Conservation (phyloP, 805 yeast genomes). For the Suhomyces tanzawaensis region DNA sequence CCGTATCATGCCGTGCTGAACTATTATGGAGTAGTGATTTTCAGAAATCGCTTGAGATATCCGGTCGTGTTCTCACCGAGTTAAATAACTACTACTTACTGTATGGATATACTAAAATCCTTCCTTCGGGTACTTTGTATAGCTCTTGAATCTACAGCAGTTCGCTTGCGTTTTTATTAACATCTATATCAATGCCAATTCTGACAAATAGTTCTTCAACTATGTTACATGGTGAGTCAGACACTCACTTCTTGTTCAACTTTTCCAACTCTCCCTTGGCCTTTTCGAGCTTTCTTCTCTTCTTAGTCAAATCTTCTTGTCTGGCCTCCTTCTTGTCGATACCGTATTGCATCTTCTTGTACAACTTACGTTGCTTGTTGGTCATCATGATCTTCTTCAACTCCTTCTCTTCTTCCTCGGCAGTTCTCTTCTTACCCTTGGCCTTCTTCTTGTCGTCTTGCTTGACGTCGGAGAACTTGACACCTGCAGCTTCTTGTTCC, state of each 20-base stretch:
- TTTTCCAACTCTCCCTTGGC: slow-evolving; percentile 44
- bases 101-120: no score
- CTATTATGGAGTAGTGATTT: no score
- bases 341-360: slow-evolving; percentile 93
- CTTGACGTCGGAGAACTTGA: slow-evolving; percentile 62
- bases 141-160: background rate
- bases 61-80: no score
- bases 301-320: slow-evolving; percentile 62
- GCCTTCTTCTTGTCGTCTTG: slow-evolving; percentile 28
- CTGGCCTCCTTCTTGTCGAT: slow-evolving; percentile 78
- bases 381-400: slow-evolving; percentile 97
- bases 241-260: slow-evolving; percentile 15
- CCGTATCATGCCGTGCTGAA: no score
- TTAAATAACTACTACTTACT: no score
- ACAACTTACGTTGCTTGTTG: slow-evolving; percentile 89
- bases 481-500: slow-evolving; percentile 78
- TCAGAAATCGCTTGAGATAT: no score
- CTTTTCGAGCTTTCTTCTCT: slow-evolving; percentile 69
- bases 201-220: no score
- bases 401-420: slow-evolving; percentile 80
- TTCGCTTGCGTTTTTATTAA: background rate
- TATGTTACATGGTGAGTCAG: no score
- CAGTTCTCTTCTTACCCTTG: slow-evolving; percentile 45
- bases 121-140: no score
- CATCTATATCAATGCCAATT: no score